phyloP scores from a whole-genome alignment of 106 monocot species.

The Apostasia shenzhenica region DNA sequence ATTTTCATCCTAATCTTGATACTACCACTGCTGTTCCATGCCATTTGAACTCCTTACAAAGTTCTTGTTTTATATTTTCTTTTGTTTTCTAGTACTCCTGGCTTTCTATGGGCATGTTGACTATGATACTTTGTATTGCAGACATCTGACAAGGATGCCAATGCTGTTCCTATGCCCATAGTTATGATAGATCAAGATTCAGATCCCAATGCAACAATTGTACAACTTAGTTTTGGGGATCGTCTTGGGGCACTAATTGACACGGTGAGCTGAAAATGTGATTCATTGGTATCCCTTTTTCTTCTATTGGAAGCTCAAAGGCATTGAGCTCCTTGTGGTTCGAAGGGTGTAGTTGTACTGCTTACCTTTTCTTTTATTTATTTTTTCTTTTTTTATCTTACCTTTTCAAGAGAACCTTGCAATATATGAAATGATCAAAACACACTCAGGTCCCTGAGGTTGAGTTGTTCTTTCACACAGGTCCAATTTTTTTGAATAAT shows the following conservation, averaged over 20 bases:
- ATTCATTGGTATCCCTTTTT: no score
- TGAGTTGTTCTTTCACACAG: no score
- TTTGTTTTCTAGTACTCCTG: background rate
- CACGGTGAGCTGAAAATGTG: slow-evolving; percentile 36
- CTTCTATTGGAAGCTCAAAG: no score
- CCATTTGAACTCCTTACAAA: background rate
- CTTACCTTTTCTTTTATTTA: background rate
- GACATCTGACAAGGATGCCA: slow-evolving; percentile 35
- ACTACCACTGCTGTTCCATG: background rate
- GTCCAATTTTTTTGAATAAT: no score
- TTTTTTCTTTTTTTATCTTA: no score
- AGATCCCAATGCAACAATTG: slow-evolving; percentile 77
- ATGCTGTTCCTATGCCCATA: slow-evolving; percentile 70
- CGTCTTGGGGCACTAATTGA: slow-evolving; percentile 88
- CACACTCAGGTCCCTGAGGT: no score
- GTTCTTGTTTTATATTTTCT: background rate
- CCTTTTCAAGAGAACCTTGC: no score
- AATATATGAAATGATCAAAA: no score
- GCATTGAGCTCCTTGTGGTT: background rate
- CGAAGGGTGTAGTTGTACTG: background rate
- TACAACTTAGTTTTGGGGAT: slow-evolving; percentile 93
- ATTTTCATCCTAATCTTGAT: background rate
- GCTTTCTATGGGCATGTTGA: background rate
- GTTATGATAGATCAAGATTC: slow-evolving; percentile 92
- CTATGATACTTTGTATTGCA: slow-evolving; percentile 11